Evolutionary conservation across 495 filamentous ascomycete genomes (phyloP).

Genomic region (Chaetomium tenue): DNA sequence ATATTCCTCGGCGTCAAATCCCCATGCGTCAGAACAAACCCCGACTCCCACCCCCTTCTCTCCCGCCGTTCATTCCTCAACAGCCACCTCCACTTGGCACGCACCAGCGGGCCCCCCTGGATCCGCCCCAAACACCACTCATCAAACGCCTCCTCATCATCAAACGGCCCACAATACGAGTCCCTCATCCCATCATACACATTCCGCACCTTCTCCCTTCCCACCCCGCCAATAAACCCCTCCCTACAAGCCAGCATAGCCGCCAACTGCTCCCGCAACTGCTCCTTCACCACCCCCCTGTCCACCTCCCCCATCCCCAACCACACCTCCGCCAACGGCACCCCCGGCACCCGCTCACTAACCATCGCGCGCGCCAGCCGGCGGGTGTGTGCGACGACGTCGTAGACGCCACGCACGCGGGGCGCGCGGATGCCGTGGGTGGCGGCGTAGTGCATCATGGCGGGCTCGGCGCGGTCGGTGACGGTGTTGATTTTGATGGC

Average conservation of each 20-base stretch:
- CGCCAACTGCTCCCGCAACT: slow-evolving; percentile 1
- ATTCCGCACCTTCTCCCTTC: neutral
- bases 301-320: neutral
- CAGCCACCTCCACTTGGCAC: slow-evolving; percentile 7
- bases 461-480: slow-evolving; percentile 2
- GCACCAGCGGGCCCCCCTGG: neutral
- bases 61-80: neutral
- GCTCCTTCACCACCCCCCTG: neutral
- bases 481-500: slow-evolving; percentile 3
- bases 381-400: neutral
- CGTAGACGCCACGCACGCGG: slow-evolving; percentile 12
- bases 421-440: slow-evolving; percentile 7
- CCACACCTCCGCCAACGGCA: slow-evolving; percentile 6
- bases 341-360: slow-evolving; percentile 8
- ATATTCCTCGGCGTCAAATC: slow-evolving; percentile 16
- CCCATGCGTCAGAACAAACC: slow-evolving; percentile 15
- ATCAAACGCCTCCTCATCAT: slow-evolving; percentile 2
- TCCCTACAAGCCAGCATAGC: neutral
- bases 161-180: slow-evolving; percentile 13
- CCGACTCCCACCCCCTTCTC: neutral
- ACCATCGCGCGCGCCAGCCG: slow-evolving; percentile 8
- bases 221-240: slow-evolving; percentile 1
- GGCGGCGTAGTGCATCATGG: slow-evolving; percentile 9
- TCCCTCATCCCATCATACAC: neutral
- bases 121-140: slow-evolving; percentile 8